Evolutionary conservation across 805 yeast genomes (phyloP).

Genomic region (Candida namnaoensis): DNA sequence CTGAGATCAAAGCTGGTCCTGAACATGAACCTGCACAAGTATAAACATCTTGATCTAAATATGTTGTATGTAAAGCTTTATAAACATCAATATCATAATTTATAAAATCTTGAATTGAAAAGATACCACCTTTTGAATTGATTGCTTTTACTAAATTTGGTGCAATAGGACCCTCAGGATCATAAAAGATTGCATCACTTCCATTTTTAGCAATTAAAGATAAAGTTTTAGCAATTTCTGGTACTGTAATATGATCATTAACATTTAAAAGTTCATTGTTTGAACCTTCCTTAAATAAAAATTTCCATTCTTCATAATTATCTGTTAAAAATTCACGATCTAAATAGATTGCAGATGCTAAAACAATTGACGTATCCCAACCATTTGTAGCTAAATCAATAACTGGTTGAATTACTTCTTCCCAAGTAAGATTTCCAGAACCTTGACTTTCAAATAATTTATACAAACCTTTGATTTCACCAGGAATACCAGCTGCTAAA

Average conservation of each 20-base stretch:
- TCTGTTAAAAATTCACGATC: slow-evolving; percentile 25
- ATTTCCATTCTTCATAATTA: slow-evolving; percentile 44
- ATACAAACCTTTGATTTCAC: slow-evolving; percentile 82
- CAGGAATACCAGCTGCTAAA: slow-evolving; percentile 83
- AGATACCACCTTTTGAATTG: slow-evolving; percentile 55
- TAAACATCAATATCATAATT: slow-evolving; percentile 40
- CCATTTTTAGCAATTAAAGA: slow-evolving; percentile 69
- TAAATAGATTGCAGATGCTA: slow-evolving; percentile 33
- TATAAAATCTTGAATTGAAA: slow-evolving; percentile 57
- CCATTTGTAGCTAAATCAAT: slow-evolving; percentile 58
- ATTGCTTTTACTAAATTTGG: slow-evolving; percentile 42
- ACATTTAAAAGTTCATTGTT: slow-evolving; percentile 25
- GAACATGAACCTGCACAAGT: slow-evolving; percentile 70
- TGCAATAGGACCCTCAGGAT: slow-evolving; percentile 72
- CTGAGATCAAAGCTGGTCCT: slow-evolving; percentile 77
- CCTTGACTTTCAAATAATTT: slow-evolving; percentile 53
- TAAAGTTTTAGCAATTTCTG: slow-evolving; percentile 58
- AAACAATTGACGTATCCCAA: slow-evolving; percentile 39
- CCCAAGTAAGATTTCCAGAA: slow-evolving; percentile 67
- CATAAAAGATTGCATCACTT: slow-evolving; percentile 69
- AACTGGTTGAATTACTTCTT: slow-evolving; percentile 67
- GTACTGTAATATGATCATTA: slow-evolving; percentile 60
- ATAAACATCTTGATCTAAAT: slow-evolving; percentile 34
- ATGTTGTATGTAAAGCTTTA: slow-evolving; percentile 33
- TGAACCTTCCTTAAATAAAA: slow-evolving; percentile 31